Evolutionary conservation across 495 filamentous ascomycete genomes (phyloP), one percentile per base, ranked within the genome.

Genomic region (Tirmania nivea): DNA sequence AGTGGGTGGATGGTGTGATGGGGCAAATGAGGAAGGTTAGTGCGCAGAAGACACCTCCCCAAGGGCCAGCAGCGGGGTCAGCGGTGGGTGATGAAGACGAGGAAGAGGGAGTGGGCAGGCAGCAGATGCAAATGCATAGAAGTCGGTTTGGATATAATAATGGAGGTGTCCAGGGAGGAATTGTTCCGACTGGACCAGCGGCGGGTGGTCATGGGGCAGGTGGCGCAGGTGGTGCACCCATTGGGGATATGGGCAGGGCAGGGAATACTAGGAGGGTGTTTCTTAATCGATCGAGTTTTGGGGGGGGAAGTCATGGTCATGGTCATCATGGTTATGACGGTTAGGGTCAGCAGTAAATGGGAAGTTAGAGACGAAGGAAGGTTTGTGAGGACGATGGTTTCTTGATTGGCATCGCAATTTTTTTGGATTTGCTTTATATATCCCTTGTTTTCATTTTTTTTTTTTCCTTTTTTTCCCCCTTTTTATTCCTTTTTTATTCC

Each of bases 1-100:
- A 75, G 42, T 86, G 81, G 81, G 77, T 86, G 3, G 78, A 86
- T 63, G 78, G 74, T 34, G 78, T 86, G 67, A 75, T 83, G 63
- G 78, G 80, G 49, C 77, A 80, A 57, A 78, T 80, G 6, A 65
- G 72, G 25, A 67, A 72, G 21, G 77, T 74, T 37, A 76, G 72
- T 51, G 69, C 69, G 34, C 71, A 73, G 53, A 35, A 49, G 54
- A 35, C 55, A 58, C 35, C 63, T 56, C 59, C 35, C 48, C 49
- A 21, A 36, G 54, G 21, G 56, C 50, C 31, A 66, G 63, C 25
- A 19, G 11, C 16, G 25, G 48, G 48, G 5, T 7, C 2, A 2
- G 48, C 14, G 12, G 3, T 14, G 5, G 39, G 17, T 45, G 39
- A 45, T 45, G 39, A 19, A 14, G 39, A 14, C 4, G 39, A 14